These are phyloP conservation scores for Noccaea bulbosa DNA, from an alignment of 345 rosid species.

Conservation along the genomic window DNA sequence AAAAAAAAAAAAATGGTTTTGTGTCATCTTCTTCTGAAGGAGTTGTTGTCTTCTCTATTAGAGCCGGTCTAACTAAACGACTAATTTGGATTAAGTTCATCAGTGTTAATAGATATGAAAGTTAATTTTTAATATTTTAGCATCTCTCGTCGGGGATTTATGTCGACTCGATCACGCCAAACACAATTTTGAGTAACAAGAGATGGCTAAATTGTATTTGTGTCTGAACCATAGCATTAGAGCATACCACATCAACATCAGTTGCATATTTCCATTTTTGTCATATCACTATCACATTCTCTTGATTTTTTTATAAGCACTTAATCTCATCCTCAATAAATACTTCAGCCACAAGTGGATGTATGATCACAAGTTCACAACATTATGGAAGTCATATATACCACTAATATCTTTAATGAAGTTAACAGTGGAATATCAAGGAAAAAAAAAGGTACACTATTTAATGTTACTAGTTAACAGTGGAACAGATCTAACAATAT, in stretches of 20 bases:
- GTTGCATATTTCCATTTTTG: background rate
- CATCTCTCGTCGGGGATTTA: background rate
- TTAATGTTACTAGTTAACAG: background rate
- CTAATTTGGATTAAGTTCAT: background rate
- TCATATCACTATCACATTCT: conserved; percentile 9
- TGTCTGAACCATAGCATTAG: background rate
- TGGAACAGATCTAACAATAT: conserved; percentile 8
- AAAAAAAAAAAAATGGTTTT: too few relatives aligned
- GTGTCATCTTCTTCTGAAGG: conserved; percentile 24
- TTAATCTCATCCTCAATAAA: background rate
- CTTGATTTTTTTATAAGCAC: background rate
- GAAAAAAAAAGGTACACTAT: conserved; percentile 12
- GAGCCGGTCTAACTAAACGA: background rate
- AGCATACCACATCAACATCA: background rate
- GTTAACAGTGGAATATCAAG: background rate
- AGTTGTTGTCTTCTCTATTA: conserved; percentile 9
- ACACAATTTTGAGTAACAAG: background rate
- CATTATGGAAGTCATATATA: conserved; percentile 2
- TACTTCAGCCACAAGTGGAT: conserved; percentile 15
- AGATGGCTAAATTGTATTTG: background rate
- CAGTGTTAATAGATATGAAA: background rate
- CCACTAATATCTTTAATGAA: conserved; percentile 3
- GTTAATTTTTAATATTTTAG: too few relatives aligned
- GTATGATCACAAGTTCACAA: too few relatives aligned
- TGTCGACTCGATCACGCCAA: background rate